phyloP scores from a whole-genome alignment of 129 eudicot species.

The Helichrysum umbraculigerum region DNA sequence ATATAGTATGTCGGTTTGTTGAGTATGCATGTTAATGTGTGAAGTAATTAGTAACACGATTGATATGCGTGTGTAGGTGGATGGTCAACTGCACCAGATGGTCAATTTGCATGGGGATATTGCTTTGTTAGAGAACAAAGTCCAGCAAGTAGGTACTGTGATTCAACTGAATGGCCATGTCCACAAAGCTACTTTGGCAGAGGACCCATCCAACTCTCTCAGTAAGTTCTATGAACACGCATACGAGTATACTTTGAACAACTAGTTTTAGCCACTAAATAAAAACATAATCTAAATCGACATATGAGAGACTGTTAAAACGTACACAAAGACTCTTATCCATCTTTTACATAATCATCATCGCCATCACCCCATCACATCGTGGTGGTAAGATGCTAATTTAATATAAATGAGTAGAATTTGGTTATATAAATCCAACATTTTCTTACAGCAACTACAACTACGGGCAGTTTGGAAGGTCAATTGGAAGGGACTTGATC shows the following conservation, averaged over 20 bases:
- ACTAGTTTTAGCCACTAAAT: too few relatives aligned
- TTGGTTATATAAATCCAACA: not conserved
- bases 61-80: slow-evolving; percentile 9
- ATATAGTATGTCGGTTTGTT: too few relatives aligned
- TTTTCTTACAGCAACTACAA: slow-evolving; percentile 47
- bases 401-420: too few relatives aligned
- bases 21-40: not conserved
- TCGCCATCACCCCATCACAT: too few relatives aligned
- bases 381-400: too few relatives aligned
- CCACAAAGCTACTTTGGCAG: slow-evolving; percentile 45
- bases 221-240: slow-evolving; percentile 31
- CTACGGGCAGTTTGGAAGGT: slow-evolving; percentile 49
- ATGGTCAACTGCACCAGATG: slow-evolving; percentile 63
- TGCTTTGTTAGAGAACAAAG: slow-evolving; percentile 44
- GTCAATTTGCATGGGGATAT: slow-evolving; percentile 68
- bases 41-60: not conserved
- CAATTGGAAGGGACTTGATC: slow-evolving; percentile 39
- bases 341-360: too few relatives aligned
- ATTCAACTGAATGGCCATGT: slow-evolving; percentile 36
- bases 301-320: too few relatives aligned
- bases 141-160: slow-evolving; percentile 20
- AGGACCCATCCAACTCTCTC: slow-evolving; percentile 60
- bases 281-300: too few relatives aligned
- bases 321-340: too few relatives aligned
- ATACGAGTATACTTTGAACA: too few relatives aligned